Evolutionary conservation across 495 filamentous ascomycete species (phyloP), one percentile per base, ranked within the genome.

Genomic region (Aspergillus avenaceus): DNA sequence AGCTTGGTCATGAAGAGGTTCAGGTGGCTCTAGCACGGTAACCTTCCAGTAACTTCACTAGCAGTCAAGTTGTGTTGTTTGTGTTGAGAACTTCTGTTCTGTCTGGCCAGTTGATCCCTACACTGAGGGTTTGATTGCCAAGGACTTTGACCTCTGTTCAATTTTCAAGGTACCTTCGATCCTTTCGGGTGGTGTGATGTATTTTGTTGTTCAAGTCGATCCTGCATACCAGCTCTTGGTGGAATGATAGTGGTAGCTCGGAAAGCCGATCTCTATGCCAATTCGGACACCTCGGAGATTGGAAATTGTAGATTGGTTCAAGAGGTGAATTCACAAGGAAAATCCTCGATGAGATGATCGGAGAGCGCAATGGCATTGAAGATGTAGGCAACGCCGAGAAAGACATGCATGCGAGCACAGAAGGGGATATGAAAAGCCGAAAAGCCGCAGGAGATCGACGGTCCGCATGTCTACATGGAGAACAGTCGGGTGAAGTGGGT

Each of bases 251-350:
- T n/a, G n/a, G n/a, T n/a, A n/a, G n/a, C n/a, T n/a, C n/a, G n/a
- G 19, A 86, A 91, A 60, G 61, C 71, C 0, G 86, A 85, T 2
- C 87, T 91, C 41, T 87, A 88, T 52, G 16, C 69, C 13, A 87
- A 84, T 23, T 85, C 89, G 51, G 59, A 81, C 26, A 69, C 86
- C 43, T 90, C 85, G 84, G 73, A 83, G 2, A 66, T 82, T 54
- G 79, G 84, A 8, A 85, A 84, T 3, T 75, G 85, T 4, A 73
- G 72, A 31, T 58, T 86, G 21, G 77, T 84, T 3, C 63, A 73
- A 41, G 74, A 74, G 34, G 85, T 84, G 0, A 82, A 80, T 36
- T 61, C 61, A 63, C 72, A 9, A 80, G 79, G 0, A 81, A 76
- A 58, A 81, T 73, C 4, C 82, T 87, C 48, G 84, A 87, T 53